A percentile compares a stretch with the other conserved stretches of the same genome.
Conservation (phyloP, 306 rosid genomes). For the Castanopsis chinensis region DNA sequence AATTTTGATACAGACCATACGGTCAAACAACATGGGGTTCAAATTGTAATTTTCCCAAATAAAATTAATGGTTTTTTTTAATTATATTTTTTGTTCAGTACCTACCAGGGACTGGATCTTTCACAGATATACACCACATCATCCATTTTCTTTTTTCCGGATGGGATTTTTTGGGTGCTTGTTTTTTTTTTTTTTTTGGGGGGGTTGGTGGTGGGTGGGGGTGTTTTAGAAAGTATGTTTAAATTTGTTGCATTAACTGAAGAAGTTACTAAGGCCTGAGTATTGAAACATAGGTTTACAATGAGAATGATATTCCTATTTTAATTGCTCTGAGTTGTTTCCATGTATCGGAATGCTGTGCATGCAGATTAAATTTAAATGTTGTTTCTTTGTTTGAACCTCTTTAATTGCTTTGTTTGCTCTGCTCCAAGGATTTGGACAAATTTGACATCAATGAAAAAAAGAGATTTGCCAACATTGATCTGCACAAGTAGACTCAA, state of each 20-base stretch:
- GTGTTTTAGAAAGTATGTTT: background rate
- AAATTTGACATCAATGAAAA: background rate
- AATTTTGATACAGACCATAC: too few species aligned
- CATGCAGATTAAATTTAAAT: background rate
- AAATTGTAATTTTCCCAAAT: too few species aligned
- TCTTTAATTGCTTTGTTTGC: background rate
- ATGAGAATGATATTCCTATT: background rate
- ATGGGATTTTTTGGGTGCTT: too few species aligned
- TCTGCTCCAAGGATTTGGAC: background rate
- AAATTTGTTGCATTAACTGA: background rate
- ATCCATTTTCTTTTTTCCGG: too few species aligned
- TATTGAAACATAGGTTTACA: background rate
- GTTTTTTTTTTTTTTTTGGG: too few species aligned
- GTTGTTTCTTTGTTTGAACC: background rate
- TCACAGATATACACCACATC: background rate
- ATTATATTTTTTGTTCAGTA: too few species aligned
- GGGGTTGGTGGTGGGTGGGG: too few species aligned
- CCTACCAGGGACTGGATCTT: too few species aligned
- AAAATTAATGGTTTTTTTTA: too few species aligned
- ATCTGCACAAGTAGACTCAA: background rate
- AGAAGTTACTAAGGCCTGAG: background rate
- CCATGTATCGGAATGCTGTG: background rate
- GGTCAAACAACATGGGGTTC: too few species aligned
- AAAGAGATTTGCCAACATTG: background rate
- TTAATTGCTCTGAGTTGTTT: background rate